Conservation (phyloP, 345 rosid species). For the Adansonia digitata region DNA sequence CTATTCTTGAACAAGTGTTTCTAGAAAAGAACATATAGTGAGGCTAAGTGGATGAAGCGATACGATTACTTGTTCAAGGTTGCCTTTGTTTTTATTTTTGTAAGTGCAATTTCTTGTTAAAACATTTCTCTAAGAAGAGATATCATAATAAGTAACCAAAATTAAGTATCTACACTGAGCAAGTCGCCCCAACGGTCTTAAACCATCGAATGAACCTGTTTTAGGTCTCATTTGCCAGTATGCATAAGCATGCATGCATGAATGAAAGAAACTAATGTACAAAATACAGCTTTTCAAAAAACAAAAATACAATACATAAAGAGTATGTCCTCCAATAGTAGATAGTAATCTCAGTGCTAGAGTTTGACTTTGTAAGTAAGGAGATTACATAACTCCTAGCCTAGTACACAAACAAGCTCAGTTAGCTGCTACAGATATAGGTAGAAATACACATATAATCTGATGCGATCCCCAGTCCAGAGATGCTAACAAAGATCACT, state of each 20-base stretch:
- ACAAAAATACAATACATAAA: background rate
- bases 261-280: background rate
- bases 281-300: background rate
- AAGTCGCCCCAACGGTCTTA: too few species aligned
- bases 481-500: slow-evolving; percentile 13
- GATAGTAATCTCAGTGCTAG: slow-evolving; percentile 2
- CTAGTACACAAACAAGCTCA: slow-evolving; percentile 21
- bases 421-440: slow-evolving; percentile 17
- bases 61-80: too few species aligned
- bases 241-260: background rate
- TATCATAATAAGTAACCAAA: too few species aligned
- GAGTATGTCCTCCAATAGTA: background rate
- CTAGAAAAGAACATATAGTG: too few species aligned
- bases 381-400: slow-evolving; percentile 23
- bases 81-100: too few species aligned
- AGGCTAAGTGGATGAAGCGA: too few species aligned
- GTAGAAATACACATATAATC: slow-evolving; percentile 11
- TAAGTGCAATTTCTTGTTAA: too few species aligned
- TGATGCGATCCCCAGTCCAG: slow-evolving; percentile 13
- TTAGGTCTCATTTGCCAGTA: background rate
- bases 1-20: too few species aligned
- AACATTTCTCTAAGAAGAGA: too few species aligned
- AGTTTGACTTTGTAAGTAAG: slow-evolving; percentile 7
- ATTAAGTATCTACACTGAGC: too few species aligned
- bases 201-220: too few species aligned